Conservation (phyloP, 1,284 basidiomycete species). For the Leccinum pachyderme region DNA sequence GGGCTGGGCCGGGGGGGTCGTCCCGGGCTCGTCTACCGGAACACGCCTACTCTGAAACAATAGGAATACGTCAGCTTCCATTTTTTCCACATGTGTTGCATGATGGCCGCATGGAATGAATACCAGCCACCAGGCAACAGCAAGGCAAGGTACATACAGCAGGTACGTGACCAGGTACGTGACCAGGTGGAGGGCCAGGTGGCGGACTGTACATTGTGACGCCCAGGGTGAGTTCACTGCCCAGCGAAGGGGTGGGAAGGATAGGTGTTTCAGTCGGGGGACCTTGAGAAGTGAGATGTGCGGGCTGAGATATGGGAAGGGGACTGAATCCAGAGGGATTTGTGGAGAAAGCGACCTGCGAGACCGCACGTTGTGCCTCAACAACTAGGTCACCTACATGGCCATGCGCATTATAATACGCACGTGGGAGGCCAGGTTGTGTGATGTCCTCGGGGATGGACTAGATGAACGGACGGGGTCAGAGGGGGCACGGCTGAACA, state of each 20-base stretch:
- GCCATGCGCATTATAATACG: slow-evolving; percentile 66
- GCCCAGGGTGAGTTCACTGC: slow-evolving; percentile 31
- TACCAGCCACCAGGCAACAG: slow-evolving; percentile 22
- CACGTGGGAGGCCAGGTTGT: slow-evolving; percentile 76
- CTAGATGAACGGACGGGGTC: slow-evolving; percentile 31
- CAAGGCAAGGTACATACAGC: slow-evolving; percentile 23
- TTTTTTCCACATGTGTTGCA: slow-evolving; percentile 12
- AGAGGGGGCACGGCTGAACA: not conserved
- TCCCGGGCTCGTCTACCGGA: slow-evolving; percentile 31
- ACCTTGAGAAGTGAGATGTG: slow-evolving; percentile 7
- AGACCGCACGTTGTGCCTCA: slow-evolving; percentile 62
- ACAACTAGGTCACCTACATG: slow-evolving; percentile 60
- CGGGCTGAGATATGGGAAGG: slow-evolving; percentile 9
- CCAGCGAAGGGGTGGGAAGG: slow-evolving; percentile 30
- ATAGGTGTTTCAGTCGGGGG: slow-evolving; percentile 14
- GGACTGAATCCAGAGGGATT: slow-evolving; percentile 35
- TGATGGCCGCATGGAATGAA: slow-evolving; percentile 8
- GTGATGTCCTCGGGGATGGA: slow-evolving; percentile 83
- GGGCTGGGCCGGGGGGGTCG: slow-evolving; percentile 1
- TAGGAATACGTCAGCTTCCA: slow-evolving; percentile 12
- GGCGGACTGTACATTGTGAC: slow-evolving; percentile 10
- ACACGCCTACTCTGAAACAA: slow-evolving; percentile 19
- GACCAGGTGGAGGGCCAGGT: slow-evolving; percentile 8
- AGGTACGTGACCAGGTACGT: too few relatives aligned
- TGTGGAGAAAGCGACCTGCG: slow-evolving; percentile 52